Evolutionary conservation across 306 rosid species (phyloP), one percentile per base, ranked within the genome.

Genomic region (Alnus rubra): DNA sequence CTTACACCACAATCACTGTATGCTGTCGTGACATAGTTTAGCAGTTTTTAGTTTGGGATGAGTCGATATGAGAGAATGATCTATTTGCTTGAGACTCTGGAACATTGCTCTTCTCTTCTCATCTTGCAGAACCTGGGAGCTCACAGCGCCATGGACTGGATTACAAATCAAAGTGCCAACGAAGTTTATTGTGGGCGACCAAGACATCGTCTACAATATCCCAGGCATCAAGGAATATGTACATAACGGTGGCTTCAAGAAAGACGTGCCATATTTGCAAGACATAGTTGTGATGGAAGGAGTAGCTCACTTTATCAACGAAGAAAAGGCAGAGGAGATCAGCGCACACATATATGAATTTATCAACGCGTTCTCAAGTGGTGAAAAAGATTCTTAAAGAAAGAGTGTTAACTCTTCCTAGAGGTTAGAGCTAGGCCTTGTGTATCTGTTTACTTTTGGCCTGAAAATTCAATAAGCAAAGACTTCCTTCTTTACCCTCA

Each of bases 51-150:
- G 74, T 35, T 75, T 53, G 60, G 56, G 65, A 49, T 53, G 33
- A n/a, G 11, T 23, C 19, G 19, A 8, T 18, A 56, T 23, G 31
- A 56, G 62, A n/a, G 62, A 56, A 56, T 33, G 37, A 33, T 33
- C 33, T 76, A 51, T 30, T 28, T 73, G 16, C 47, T 42, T 75
- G 64, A 59, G 14, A 59, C 2, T 1, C 12, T 71, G n/a, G 51
- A 42, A 42, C 45, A 42, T 42, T 42, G 45, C 45, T 42, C 8
- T 42, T 42, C 45, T 42, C 45, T 69, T 44, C 54, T 76, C 52
- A 86, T 55, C 68, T 12, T 86, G 88, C 90, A 90, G 97, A 81
- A 87, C 76, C 69, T 92, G 97, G 97, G 97, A 92, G 78, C 85
- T 92, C 37, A 90, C 86, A 0, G 97, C 88, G 5, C 81, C 92